Percentiles rank a stretch among this genome's conserved stretches.
phyloP scores from a whole-genome alignment of 2,329 filamentous ascomycete genomes.

The Diaporthe caulivora region DNA sequence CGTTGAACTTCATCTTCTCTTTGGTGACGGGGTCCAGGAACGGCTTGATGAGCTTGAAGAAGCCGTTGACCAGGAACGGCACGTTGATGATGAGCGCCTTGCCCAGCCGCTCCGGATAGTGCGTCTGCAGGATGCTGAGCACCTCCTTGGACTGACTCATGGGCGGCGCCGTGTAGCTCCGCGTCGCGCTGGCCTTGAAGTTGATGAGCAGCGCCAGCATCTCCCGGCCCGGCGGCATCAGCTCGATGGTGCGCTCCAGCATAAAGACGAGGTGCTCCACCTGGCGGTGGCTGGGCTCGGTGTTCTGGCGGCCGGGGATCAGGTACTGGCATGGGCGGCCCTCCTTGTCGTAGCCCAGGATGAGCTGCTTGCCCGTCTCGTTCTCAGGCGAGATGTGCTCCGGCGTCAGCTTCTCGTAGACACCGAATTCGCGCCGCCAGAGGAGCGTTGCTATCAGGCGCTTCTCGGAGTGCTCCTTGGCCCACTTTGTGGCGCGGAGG shows the following conservation, averaged over 20 bases:
- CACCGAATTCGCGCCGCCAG: slow-evolving; percentile 92
- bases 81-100: slow-evolving; percentile 88
- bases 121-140: slow-evolving; percentile 91
- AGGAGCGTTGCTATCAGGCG: slow-evolving; percentile 84
- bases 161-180: slow-evolving; percentile 79
- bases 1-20: slow-evolving; percentile 98
- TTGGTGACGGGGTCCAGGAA: slow-evolving; percentile 96
- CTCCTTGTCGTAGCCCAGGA: slow-evolving; percentile 88
- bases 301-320: slow-evolving; percentile 92
- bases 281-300: slow-evolving; percentile 85
- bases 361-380: slow-evolving; percentile 94
- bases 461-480: slow-evolving; percentile 78
- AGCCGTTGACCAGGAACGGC: slow-evolving; percentile 90
- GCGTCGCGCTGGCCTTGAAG: slow-evolving; percentile 83
- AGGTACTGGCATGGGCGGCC: slow-evolving; percentile 92
- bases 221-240: slow-evolving; percentile 90
- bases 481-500: slow-evolving; percentile 94
- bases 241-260: slow-evolving; percentile 88
- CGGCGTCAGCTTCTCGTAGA: slow-evolving; percentile 77
- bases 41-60: slow-evolving; percentile 95
- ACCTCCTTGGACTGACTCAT: slow-evolving; percentile 84
- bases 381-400: slow-evolving; percentile 95
- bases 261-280: slow-evolving; percentile 96
- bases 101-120: slow-evolving; percentile 94
- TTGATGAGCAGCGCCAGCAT: slow-evolving; percentile 90